Conservation (phyloP, 1,139 yeast species). For the Sugiyamaella grinbergsii region DNA sequence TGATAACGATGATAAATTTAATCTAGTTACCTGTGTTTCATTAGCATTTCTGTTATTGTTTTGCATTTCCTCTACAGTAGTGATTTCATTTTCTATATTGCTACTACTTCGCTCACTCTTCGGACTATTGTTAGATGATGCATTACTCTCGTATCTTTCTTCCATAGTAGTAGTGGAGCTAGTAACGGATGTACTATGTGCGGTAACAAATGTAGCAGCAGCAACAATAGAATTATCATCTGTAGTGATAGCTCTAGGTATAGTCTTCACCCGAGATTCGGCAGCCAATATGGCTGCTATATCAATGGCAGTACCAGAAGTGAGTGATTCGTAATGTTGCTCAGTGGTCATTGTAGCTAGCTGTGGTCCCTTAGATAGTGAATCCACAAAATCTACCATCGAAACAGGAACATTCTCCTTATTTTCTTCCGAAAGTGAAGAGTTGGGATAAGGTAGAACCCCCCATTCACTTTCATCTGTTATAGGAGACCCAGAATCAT, state of each 20-base stretch:
- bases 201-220: neutral
- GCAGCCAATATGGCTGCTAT: neutral
- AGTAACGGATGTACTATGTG: neutral
- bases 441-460: neutral
- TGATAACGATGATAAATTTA: no score
- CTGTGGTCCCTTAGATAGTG: slow-evolving; percentile 7
- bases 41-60: neutral
- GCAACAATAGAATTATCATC: neutral
- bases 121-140: neutral
- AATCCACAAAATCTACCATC: slow-evolving; percentile 1
- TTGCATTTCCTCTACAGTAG: neutral
- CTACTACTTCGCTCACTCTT: neutral
- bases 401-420: slow-evolving; percentile 5
- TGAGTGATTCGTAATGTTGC: neutral
- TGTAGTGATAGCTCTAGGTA: neutral
- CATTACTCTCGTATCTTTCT: neutral
- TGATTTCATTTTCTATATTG: neutral
- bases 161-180: neutral
- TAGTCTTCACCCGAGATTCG: neutral
- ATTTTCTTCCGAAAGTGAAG: neutral
- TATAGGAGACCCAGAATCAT: slow-evolving; percentile 11
- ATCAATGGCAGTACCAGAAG: neutral
- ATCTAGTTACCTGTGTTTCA: no score
- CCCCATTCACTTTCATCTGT: slow-evolving; percentile 11
- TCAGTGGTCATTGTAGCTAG: neutral